Evolutionary conservation across 164 flowering plant species (phyloP).

Genomic region (Annona squamosa): DNA sequence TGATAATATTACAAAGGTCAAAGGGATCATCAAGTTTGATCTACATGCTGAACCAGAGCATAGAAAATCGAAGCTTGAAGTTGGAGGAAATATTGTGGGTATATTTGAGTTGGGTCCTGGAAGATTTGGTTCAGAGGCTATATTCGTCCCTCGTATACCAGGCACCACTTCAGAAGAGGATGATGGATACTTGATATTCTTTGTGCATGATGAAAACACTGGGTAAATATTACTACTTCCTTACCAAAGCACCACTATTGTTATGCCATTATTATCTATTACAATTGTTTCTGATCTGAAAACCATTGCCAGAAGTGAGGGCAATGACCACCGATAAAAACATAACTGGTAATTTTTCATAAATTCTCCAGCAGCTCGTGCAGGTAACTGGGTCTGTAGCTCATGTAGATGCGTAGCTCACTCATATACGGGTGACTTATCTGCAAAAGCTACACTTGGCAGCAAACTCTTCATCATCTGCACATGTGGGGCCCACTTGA

Average conservation of each 20-base stretch:
- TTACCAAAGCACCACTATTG: neutral
- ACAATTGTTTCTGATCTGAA: neutral
- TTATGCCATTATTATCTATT: neutral
- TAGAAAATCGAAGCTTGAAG: constrained; percentile 64
- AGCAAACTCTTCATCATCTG: no score
- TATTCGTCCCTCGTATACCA: constrained; percentile 76
- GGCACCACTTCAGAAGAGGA: constrained; percentile 79
- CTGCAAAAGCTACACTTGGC: no score
- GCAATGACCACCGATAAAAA: neutral
- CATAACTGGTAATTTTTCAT: neutral
- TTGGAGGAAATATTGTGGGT: constrained; percentile 88
- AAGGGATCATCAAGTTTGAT: constrained; percentile 79
- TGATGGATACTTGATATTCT: constrained; percentile 90
- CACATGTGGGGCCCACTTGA: no score
- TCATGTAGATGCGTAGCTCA: no score
- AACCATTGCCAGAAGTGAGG: neutral
- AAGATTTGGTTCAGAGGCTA: constrained; percentile 90
- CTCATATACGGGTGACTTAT: no score
- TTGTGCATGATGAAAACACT: constrained; percentile 76
- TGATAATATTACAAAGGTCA: constrained; percentile 74
- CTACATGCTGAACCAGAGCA: constrained; percentile 69
- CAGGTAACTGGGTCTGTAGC: no score
- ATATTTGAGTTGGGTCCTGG: constrained; percentile 73
- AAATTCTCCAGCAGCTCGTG: no score
- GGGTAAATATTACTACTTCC: constrained; percentile 43